phyloP scores from a whole-genome alignment of 2,329 filamentous ascomycete species.

The Trichophyton verrucosum region DNA sequence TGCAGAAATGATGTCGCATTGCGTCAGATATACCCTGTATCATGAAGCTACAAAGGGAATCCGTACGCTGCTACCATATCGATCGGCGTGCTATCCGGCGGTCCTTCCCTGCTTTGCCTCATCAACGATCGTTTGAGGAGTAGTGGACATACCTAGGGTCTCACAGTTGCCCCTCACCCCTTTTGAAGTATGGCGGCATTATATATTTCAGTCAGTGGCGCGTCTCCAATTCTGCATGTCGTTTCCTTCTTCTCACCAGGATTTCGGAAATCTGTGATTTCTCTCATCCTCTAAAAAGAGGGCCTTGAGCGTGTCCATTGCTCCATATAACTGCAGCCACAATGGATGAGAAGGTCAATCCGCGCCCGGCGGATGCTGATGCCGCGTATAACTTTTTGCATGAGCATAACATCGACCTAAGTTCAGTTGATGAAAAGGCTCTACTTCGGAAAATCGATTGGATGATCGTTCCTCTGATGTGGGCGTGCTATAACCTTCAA shows the following conservation, averaged over 20 bases:
- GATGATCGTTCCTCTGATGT: constrained; percentile 41
- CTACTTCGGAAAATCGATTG: constrained; percentile 27
- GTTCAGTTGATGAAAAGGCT: constrained; percentile 19
- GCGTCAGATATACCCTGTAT: neutral
- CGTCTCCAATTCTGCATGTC: neutral
- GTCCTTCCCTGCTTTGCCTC: neutral
- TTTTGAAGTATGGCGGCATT: neutral
- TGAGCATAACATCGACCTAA: constrained; percentile 67
- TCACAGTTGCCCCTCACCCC: neutral
- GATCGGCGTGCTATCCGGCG: neutral
- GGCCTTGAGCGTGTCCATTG: neutral
- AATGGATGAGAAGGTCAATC: neutral
- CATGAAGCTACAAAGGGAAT: neutral
- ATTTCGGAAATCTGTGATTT: neutral
- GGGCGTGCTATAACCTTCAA: constrained; percentile 45
- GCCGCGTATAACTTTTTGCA: constrained; percentile 79
- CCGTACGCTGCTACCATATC: neutral
- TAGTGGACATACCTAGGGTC: neutral
- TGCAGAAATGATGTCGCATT: neutral
- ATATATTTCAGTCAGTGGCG: neutral
- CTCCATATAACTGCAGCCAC: neutral
- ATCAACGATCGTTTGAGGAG: neutral
- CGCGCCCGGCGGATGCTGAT: constrained; percentile 49
- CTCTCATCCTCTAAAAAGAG: neutral
- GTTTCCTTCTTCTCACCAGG: neutral